Evolutionary conservation across 306 rosid species (phyloP), one percentile per base, ranked within the genome.

Genomic region (Astragalus membranaceus): DNA sequence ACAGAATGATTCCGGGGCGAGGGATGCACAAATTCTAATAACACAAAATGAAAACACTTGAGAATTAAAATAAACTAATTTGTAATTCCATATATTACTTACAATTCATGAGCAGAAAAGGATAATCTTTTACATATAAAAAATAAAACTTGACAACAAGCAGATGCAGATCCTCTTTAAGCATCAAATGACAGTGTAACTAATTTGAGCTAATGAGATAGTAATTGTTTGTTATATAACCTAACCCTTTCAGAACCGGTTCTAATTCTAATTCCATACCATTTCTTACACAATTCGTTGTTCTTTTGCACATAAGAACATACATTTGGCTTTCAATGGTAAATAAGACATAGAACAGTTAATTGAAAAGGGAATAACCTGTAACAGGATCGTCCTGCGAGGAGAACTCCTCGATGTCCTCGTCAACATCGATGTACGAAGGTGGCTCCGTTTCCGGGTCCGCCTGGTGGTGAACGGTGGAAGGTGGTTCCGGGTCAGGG

Each of bases 381-480:
- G 26, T 68, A 37, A 67, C 7, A 54, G 52, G 71, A 52, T 85
- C 80, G 0, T 92, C 94, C 69, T 78, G 76, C 0, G 90, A 83
- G n/a, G 96, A 89, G 83, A 92, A 89, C 12, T 89, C 92, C 66
- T 89, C 94, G 36, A 92, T 92, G 20, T 91, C 96, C 5, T 88
- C 97, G 9, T 89, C 94, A 11, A 11, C 76, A 3, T 69, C 66
- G 16, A 65, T 33, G 35, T 15, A 56, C 36, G 67, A 42, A 52
- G 70, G 49, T 11, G 60, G 72, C 10, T 39, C 44, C n/a, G n/a
- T n/a, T n/a, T n/a, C n/a, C 5, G 42, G 36, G 56, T 41, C 42
- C 1, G 17, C 7, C 36, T 49, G 52, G 51, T 35, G 54, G 11
- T 0, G 20, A 4, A 14, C 17, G 58, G 78, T 2, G 17, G 52